Base-by-base conservation (phyloP, 345 rosid genomes). In the Corchorus olitorius region DNA sequence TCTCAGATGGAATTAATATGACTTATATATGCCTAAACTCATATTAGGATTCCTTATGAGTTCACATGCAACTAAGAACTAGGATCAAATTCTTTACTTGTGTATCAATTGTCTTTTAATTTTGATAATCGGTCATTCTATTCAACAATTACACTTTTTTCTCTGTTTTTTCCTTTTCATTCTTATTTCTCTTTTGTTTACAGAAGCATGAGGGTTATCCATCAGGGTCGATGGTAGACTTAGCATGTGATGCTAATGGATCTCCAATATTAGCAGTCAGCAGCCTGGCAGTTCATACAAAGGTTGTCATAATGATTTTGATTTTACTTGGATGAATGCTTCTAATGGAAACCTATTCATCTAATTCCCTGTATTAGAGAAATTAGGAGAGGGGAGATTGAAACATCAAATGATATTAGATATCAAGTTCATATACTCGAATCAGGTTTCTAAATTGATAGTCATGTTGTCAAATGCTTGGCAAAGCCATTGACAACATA, bases 181-280 rank as follows among this genome's bases (percentile, higher is more conserved):
- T 65, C 19, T 12, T 12, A 20, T 35, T 5, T 72, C 73, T 77
- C 65, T 65, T 77, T 4, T 4, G 20, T 78, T 15, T 84, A 83
- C 91, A 94, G 97, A 91, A 87, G 77, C 81, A 84, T 45, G 97
- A 77, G 63, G 97, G 93, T 77, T 95, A 93, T 77, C 98, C 99
- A 56, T 93, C 99, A 50, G 98, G 98, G 1, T 88, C 94, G 4
- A 85, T 89, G 93, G 97, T 96, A 78, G 99, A 93, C 84, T 92
- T 90, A 84, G 96, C 98, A 16, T 91, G 94, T 76, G 98, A 88
- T 81, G 87, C 83, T 62, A 91, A 88, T 89, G 98, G 97, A 83
- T 87, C 91, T 87, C 94, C 97, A 8, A 86, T 93, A 72, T 65
- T 93, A 52, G 97, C 97, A 58, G 83, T 92, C 76, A 93, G 97